phyloP scores from a whole-genome alignment of 176 grass and related monocot species.

The Paspalum notatum region DNA sequence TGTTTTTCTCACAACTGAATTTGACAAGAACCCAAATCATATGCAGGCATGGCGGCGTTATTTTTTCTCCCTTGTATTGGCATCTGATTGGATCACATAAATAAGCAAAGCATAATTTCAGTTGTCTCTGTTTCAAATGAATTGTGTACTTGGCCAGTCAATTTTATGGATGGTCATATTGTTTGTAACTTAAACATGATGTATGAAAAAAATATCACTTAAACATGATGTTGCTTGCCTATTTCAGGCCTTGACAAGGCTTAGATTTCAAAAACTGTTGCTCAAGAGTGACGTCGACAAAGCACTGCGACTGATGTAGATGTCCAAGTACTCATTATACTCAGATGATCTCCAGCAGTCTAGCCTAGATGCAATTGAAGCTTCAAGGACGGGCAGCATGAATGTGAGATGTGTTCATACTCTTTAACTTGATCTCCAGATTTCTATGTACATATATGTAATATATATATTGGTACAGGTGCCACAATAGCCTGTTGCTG shows the following conservation, averaged over 20 bases:
- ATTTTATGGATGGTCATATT: no score
- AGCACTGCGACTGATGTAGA: slow-evolving; percentile 92
- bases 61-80: no score
- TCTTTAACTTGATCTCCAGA: slow-evolving; percentile 99
- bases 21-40: no score
- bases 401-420: slow-evolving; percentile 91
- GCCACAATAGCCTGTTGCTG: not conserved
- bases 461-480: not conserved
- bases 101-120: no score
- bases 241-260: slow-evolving; percentile 88
- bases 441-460: slow-evolving; percentile 21
- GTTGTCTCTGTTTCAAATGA: no score
- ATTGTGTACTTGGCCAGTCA: no score
- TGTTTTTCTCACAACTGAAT: no score
- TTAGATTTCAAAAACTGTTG: slow-evolving; percentile 83
- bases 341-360: slow-evolving; percentile 89
- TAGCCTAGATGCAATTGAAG: slow-evolving; percentile 95
- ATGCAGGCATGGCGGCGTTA: no score
- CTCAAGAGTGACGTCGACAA: slow-evolving; percentile 93
- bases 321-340: slow-evolving; percentile 95
- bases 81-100: no score
- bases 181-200: no score
- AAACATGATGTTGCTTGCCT: not conserved
- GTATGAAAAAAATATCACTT: not conserved
- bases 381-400: slow-evolving; percentile 73